A percentile compares a stretch with the other conserved stretches of the same genome.
phyloP scores from a whole-genome alignment of 2,329 filamentous ascomycete genomes.

The Xylaria hypoxylon region DNA sequence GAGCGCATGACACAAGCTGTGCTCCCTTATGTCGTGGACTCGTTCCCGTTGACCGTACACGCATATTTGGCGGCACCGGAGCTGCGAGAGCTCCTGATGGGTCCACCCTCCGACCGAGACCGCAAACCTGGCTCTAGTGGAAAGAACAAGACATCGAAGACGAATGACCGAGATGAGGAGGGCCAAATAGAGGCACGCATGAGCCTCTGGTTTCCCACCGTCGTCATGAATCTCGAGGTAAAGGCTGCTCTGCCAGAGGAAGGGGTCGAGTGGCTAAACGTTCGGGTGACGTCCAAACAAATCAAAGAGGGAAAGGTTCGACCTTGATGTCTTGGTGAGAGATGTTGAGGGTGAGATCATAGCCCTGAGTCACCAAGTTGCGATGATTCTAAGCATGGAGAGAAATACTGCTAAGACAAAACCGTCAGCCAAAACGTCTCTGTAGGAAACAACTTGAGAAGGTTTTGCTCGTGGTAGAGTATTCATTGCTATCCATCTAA shows the following conservation, averaged over 20 bases:
- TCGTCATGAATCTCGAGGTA: conserved; percentile 79
- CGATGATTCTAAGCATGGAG: conserved; percentile 70
- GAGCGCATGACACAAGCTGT: conserved; percentile 69
- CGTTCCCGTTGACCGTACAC: conserved; percentile 73
- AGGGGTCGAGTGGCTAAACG: conserved; percentile 79
- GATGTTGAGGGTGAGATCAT: conserved; percentile 74
- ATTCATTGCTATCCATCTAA: too few relatives aligned
- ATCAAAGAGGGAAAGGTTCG: conserved; percentile 77
- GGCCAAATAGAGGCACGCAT: conserved; percentile 13
- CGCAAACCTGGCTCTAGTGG: too few relatives aligned
- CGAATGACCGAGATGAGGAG: background rate
- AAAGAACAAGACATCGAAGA: background rate
- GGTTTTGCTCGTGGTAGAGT: too few relatives aligned
- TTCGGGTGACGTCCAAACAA: conserved; percentile 72
- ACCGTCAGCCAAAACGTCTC: too few relatives aligned
- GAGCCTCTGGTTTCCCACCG: conserved; percentile 78
- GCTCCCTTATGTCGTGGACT: conserved; percentile 71
- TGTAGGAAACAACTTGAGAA: too few relatives aligned
- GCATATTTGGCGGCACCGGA: conserved; percentile 39
- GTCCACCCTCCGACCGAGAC: background rate
- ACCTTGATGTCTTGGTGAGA: conserved; percentile 76
- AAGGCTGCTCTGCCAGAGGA: conserved; percentile 76
- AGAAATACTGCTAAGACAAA: conserved; percentile 63
- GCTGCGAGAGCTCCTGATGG: background rate
- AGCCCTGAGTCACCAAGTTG: conserved; percentile 75